These are phyloP conservation scores for Colletotrichum chlorophyti DNA, from an alignment of 2,329 filamentous ascomycete species.

Conservation along the genomic window DNA sequence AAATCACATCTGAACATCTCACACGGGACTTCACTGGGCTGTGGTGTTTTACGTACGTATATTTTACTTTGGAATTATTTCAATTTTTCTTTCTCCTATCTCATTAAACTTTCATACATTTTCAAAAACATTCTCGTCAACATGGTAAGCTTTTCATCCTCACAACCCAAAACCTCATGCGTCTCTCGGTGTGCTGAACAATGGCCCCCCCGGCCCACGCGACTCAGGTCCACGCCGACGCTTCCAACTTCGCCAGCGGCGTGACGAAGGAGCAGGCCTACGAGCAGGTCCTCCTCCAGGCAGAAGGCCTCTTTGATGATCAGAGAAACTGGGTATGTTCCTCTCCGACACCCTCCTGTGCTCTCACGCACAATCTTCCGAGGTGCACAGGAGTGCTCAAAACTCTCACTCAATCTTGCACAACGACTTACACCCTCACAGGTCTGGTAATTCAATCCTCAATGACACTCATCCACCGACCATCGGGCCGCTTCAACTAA, in stretches of 20 bases:
- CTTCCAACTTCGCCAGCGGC: constrained; percentile 73
- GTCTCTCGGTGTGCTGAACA: background rate
- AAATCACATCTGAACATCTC: background rate
- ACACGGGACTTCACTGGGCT: too few relatives aligned
- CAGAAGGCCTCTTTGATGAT: constrained; percentile 71
- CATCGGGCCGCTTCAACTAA: too few relatives aligned
- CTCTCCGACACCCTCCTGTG: background rate
- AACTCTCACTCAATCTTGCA: background rate
- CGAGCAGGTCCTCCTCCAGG: constrained; percentile 74
- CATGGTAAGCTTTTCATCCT: constrained; percentile 4
- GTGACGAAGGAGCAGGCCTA: constrained; percentile 77
- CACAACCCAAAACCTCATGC: background rate
- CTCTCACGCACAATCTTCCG: background rate
- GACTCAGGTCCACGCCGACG: constrained; percentile 76
- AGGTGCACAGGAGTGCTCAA: too few relatives aligned
- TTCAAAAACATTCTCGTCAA: constrained; percentile 42
- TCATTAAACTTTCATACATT: constrained; percentile 32
- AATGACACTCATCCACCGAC: too few relatives aligned
- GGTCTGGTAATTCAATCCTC: constrained; percentile 45
- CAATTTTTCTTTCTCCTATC: background rate
- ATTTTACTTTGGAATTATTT: too few relatives aligned
- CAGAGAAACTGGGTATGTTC: constrained; percentile 79
- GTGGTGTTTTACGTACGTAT: too few relatives aligned
- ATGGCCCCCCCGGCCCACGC: too few relatives aligned
- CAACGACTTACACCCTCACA: constrained; percentile 30